Conservation (phyloP, 257 asterid species). For the Plantago ovata region DNA sequence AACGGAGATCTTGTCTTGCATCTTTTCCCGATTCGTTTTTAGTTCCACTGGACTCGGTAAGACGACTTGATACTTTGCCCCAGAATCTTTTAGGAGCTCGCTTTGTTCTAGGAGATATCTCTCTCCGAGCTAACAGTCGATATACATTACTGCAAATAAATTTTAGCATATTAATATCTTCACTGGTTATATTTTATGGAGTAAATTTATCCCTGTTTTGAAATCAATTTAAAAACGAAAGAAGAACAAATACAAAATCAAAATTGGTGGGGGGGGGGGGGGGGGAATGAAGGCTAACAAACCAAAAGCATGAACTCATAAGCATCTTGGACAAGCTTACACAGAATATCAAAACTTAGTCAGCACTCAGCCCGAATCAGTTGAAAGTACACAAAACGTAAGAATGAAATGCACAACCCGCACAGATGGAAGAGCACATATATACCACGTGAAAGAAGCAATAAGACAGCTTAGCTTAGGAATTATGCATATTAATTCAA, state of each 20-base stretch:
- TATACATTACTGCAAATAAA: slow-evolving; percentile 57
- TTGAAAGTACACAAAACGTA: no score
- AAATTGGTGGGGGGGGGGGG: no score
- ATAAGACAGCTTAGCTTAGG: no score
- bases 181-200: no score
- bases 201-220: no score
- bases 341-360: slow-evolving; percentile 7
- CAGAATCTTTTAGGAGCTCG: slow-evolving; percentile 63
- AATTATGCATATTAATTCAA: no score
- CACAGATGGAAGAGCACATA: no score
- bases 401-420: no score
- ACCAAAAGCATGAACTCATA: background rate
- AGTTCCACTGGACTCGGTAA: slow-evolving; percentile 36
- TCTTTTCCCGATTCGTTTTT: slow-evolving; percentile 59
- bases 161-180: slow-evolving; percentile 18
- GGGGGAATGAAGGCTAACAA: no score
- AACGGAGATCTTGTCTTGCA: slow-evolving; percentile 74
- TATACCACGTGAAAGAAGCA: no score
- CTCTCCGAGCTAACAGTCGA: slow-evolving; percentile 72
- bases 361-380: background rate
- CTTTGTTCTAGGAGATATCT: slow-evolving; percentile 73
- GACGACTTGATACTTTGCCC: slow-evolving; percentile 50
- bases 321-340: slow-evolving; percentile 18
- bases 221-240: background rate
- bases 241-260: background rate